phyloP scores from a whole-genome alignment of 495 filamentous ascomycete species.

The Penicillium cinerascens region DNA sequence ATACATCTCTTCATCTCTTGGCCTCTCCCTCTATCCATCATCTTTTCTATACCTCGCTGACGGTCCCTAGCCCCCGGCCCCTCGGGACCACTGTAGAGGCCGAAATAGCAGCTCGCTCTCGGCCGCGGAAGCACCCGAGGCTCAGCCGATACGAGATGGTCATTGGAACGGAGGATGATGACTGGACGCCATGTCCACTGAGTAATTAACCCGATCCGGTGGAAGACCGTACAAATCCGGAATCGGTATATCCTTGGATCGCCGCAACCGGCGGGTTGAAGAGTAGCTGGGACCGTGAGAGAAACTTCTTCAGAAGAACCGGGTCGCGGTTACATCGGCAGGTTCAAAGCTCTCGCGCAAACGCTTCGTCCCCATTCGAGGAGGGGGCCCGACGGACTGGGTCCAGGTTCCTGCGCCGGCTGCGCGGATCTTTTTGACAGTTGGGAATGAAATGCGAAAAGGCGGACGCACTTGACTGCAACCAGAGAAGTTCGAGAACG shows the following conservation, averaged over 20 bases:
- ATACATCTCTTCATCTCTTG: background rate
- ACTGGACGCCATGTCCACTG: background rate
- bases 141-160: background rate
- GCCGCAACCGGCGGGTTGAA: conserved; percentile 3
- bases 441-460: conserved; percentile 13
- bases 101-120: background rate
- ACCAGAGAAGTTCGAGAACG: conserved; percentile 15
- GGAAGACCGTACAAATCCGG: background rate
- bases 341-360: background rate
- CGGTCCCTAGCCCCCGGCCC: too few relatives aligned
- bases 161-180: background rate
- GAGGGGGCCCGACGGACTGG: conserved; percentile 6
- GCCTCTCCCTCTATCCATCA: background rate
- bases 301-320: background rate
- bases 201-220: background rate
- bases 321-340: background rate
- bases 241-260: background rate
- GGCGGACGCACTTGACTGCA: background rate
- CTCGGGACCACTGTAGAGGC: background rate
- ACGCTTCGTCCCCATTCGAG: background rate
- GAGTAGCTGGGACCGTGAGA: too few relatives aligned
- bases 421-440: conserved; percentile 17
- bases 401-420: conserved; percentile 22
- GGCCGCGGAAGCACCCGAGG: background rate
- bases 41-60: too few relatives aligned